A percentile compares a stretch with the other conserved stretches of the same genome.
These are phyloP conservation scores for Atalantia buxifolia DNA, from an alignment of 345 rosid genomes.

Conservation along the genomic window DNA sequence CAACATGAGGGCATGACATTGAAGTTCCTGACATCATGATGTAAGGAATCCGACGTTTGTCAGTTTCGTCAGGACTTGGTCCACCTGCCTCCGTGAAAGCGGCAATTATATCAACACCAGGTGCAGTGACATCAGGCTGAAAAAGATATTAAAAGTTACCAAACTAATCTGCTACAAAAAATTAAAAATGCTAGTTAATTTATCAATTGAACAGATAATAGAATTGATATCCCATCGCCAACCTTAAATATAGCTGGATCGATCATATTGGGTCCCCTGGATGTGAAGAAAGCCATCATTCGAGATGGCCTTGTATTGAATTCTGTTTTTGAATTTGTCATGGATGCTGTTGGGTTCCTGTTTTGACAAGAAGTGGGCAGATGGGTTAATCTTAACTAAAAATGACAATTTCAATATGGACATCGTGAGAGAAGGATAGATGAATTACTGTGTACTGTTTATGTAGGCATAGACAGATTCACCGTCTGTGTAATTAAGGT, in stretches of 20 bases:
- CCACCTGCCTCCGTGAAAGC: constrained; percentile 28
- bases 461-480: too few relatives aligned
- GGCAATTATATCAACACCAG: constrained; percentile 48
- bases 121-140: constrained; percentile 64
- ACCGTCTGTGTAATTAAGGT: background rate
- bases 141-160: background rate
- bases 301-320: constrained; percentile 22
- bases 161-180: background rate
- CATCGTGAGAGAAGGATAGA: too few relatives aligned
- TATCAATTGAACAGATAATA: background rate
- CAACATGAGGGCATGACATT: constrained; percentile 57
- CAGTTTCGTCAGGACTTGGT: constrained; percentile 6
- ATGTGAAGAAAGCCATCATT: constrained; percentile 32
- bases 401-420: too few relatives aligned
- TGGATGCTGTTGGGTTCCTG: constrained; percentile 32
- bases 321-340: constrained; percentile 13
- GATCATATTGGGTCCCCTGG: constrained; percentile 34
- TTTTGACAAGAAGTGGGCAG: too few relatives aligned
- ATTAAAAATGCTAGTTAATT: background rate
- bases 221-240: background rate
- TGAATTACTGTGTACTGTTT: too few relatives aligned
- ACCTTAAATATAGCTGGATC: constrained; percentile 44
- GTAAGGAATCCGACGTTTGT: constrained; percentile 25
- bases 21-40: constrained; percentile 44
- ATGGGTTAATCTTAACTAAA: too few relatives aligned